phyloP scores from a whole-genome alignment of 495 filamentous ascomycete genomes.

The Xylaria castorea region DNA sequence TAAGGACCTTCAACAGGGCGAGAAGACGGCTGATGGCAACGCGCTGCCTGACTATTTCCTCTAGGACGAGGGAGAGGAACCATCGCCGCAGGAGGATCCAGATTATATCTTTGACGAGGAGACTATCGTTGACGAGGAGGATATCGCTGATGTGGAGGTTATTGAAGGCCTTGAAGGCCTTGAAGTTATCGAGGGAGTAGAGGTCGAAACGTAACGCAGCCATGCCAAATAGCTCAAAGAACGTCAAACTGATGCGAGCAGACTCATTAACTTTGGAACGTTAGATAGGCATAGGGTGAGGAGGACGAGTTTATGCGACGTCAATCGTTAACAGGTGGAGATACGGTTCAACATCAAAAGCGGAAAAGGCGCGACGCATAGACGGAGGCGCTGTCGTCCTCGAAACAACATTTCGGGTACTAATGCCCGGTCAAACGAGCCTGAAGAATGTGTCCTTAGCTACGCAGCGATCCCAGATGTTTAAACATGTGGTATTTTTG shows the following conservation, averaged over 20 bases:
- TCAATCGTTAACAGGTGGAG: neutral
- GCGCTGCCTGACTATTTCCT: slow-evolving; percentile 64
- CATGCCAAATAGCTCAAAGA: neutral
- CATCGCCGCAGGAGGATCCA: neutral
- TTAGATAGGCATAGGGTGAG: neutral
- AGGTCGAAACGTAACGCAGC: neutral
- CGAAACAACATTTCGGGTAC: neutral
- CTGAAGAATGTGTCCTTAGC: neutral
- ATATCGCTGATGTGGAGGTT: neutral
- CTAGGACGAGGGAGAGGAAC: slow-evolving; percentile 31
- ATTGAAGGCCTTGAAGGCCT: neutral
- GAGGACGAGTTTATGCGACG: neutral
- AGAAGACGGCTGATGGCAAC: slow-evolving; percentile 58
- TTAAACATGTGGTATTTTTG: neutral
- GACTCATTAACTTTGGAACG: neutral
- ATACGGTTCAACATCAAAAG: neutral
- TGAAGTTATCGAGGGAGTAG: slow-evolving; percentile 1
- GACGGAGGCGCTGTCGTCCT: neutral
- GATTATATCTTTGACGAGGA: neutral
- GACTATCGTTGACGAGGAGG: no score
- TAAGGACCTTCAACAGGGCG: slow-evolving; percentile 76
- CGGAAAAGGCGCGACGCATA: neutral
- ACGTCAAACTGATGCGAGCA: neutral
- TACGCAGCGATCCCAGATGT: slow-evolving; percentile 1
- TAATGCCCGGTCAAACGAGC: neutral